Evolutionary conservation across 2,329 filamentous ascomycete species (phyloP).

Genomic region (Diplodia sapinea): DNA sequence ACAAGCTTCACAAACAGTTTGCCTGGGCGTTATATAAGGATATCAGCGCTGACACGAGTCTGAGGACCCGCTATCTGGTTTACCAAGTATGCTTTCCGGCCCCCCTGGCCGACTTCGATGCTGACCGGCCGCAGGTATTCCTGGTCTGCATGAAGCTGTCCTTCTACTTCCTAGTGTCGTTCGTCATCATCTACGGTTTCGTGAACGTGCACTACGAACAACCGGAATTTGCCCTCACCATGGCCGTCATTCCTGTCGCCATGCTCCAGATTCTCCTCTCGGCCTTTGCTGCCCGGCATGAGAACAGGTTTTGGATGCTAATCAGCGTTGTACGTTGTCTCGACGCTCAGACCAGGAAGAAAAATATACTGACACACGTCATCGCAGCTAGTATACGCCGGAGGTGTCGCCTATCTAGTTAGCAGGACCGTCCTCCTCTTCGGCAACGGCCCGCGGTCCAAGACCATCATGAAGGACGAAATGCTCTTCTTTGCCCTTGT

Average conservation of each 20-base stretch:
- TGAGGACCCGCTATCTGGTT: slow-evolving; percentile 32
- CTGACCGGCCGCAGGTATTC: slow-evolving; percentile 32
- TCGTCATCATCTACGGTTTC: slow-evolving; percentile 37
- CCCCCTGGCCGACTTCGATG: background rate
- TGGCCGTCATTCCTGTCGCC: slow-evolving; percentile 37
- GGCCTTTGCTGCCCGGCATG: slow-evolving; percentile 34
- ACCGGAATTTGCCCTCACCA: slow-evolving; percentile 38
- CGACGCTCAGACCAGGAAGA: too few species aligned
- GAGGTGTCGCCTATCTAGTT: slow-evolving; percentile 36
- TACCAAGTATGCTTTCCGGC: slow-evolving; percentile 33
- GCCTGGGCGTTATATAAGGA: slow-evolving; percentile 37
- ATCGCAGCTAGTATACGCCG: slow-evolving; percentile 33
- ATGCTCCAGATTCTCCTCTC: slow-evolving; percentile 32
- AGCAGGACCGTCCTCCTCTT: slow-evolving; percentile 37
- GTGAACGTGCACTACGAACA: slow-evolving; percentile 37
- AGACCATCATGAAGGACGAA: slow-evolving; percentile 37
- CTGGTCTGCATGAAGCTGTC: slow-evolving; percentile 36
- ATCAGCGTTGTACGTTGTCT: slow-evolving; percentile 35
- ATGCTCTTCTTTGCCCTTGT: slow-evolving; percentile 37
- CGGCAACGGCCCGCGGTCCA: slow-evolving; percentile 30
- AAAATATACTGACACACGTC: background rate
- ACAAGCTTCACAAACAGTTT: slow-evolving; percentile 34
- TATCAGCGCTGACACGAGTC: slow-evolving; percentile 33
- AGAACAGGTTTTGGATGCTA: slow-evolving; percentile 33
- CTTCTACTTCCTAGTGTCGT: slow-evolving; percentile 36